Conservation (phyloP, 441 rosid species). For the Eruca vesicaria region DNA sequence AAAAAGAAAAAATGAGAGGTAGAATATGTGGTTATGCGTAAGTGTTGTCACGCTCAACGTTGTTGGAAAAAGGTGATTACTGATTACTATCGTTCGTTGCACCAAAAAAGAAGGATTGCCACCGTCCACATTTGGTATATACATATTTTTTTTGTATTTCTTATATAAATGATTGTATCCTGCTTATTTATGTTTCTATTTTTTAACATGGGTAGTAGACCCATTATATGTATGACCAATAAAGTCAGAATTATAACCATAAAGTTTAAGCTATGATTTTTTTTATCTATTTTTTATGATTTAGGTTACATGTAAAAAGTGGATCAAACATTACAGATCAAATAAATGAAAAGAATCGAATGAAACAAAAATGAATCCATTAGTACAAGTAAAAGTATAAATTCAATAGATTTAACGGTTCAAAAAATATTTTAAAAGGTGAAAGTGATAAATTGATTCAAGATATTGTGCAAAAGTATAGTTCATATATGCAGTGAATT, state of each 20-base stretch:
- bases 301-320: no score
- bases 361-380: no score
- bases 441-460: no score
- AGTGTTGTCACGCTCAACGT: not conserved
- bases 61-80: not conserved
- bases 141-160: not conserved
- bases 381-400: no score
- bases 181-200: not conserved
- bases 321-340: no score
- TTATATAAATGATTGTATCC: not conserved
- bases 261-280: not conserved
- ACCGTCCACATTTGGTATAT: not conserved
- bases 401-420: no score
- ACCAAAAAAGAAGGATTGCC: not conserved
- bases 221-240: not conserved
- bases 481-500: no score
- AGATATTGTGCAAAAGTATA: no score
- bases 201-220: not conserved
- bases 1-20: not conserved
- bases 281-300: no score
- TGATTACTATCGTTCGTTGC: not conserved
- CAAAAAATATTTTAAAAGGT: no score
- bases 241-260: not conserved
- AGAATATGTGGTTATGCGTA: not conserved
- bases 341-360: no score